Evolutionary conservation across 306 rosid species (phyloP), one percentile per base, ranked within the genome.

Genomic region (Mimosa pudica): DNA sequence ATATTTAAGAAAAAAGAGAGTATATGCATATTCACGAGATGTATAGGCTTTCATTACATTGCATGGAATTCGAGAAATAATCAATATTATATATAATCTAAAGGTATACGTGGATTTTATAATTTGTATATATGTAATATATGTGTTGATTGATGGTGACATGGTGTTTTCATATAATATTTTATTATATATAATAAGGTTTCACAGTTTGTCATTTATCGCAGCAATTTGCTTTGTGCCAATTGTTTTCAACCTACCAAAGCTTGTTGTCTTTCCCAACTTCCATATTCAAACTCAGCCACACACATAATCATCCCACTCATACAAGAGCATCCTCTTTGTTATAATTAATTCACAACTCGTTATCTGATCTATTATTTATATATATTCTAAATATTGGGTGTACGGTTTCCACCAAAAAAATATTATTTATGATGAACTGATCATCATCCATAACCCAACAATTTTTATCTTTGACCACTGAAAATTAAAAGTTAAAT

Each of bases 161-260:
- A 30, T 30, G 67, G 11, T 24, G 1, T 61, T 36, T 36, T 16
- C 10, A 36, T 24, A 24, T 10, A 3, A 57, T 57, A n/a, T 57
- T 18, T 18, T 57, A 18, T 57, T 57, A 54, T n/a, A 55, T 57
- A 57, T 57, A 64, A 45, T 47, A 20, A 24, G 42, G 61, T 30
- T 7, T 49, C 4, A 32, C 20, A 49, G 6, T 32, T 11, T 48
- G 41, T 71, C 18, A 4, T 51, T 1, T 51, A 13, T 52, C 58
- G 14, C 14, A 49, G 24, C 63, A 71, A 72, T 72, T 72, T 72
- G 62, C 62, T 32, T 71, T 12, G 13, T 33, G 45, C 62, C 13
- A 4, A 58, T 71, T 30, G 63, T 49, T 71, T 71, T 71, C 13
- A 12, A 49, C 45, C 1, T n/a, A 47, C 44, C 46, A 30, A 51